Base-by-base conservation (phyloP, 495 filamentous ascomycete genomes). In the Aspergillus panamensis region DNA sequence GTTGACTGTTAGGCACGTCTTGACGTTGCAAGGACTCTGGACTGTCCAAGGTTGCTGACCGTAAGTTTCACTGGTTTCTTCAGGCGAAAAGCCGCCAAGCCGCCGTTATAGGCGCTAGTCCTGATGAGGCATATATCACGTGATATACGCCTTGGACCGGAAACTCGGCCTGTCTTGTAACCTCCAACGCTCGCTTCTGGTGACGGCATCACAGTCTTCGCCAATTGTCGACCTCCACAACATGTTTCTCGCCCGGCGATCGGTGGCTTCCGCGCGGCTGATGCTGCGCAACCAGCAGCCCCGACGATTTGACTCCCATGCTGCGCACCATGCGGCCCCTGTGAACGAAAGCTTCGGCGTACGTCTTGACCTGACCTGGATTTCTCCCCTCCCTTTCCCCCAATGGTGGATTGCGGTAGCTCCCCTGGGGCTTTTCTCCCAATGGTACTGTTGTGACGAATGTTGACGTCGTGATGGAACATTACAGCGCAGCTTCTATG, bases 281-380 rank as follows among this genome's bases (percentile, higher is more conserved):
- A 56, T 75, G 70, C 70, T 77, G 71, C 73, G 70, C 62, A 66
- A 69, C 55, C 76, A 77, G 64, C 70, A 73, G 43, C 73, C 73
- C 39, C 76, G 74, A 51, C 73, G 76, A 58, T 77, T 72, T 60
- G 75, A 64, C 62, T 79, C 76, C 4, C 71, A 76, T 54, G 70
- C 74, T 57, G 71, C 68, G 61, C 66, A 74, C 55, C 73, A 82
- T 65, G 70, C 78, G 56, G 77, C 72, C 55, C 81, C 83, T 43
- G 81, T 81, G 60, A 83, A 81, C 64, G 86, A 89, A 70, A 69
- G 75, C 65, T 73, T 87, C 62, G 85, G 86, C 60, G 86, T 89
- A 81, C 69, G 84, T 77, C 60, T 61, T 62, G 25, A 58, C 59
- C 59, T 70, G 57, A 35, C 35, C 25, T 25, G 25, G 25, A 25